Evolutionary conservation across 108 stramenopile species (phyloP), one percentile per base, ranked within the genome.

Genomic region (Fragilaria radians): DNA sequence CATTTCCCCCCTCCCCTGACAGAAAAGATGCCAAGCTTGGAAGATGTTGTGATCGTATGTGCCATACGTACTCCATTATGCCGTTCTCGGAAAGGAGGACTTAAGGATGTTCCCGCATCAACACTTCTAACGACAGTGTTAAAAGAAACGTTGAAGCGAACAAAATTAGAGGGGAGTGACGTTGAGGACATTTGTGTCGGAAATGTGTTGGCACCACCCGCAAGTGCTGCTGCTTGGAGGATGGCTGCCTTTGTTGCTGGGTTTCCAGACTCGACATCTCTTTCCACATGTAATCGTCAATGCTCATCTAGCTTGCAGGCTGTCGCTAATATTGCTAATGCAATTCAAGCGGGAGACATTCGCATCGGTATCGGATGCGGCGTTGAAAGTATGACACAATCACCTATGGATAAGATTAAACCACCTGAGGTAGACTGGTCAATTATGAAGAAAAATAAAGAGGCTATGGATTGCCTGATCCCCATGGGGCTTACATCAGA

Each of bases 401-500:
- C 79, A 60, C 83, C 82, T 49, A 84, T 88, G 90, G 69, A 81
- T 28, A 71, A 73, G 14, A 73, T 78, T 14, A 66, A 59, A 58
- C 75, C 88, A 7, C 81, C 83, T 19, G 74, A 85, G 49, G 82
- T 87, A n/a, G 78, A 91, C 59, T 89, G 86, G 90, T 76, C 82
- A 31, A 46, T 46, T 1, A 82, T 82, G 68, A 50, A 76, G 48
- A 32, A 61, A 32, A 67, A 61, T 17, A 42, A 54, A 28, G 63
- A 74, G 0, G 90, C 85, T 11, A 87, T 91, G 82, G 95, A 90
- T 67, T 92, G 91, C 48, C 61, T 93, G n/a, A 79, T 89, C 28
- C 96, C 97, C 53, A 98, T 98, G 97, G 97, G 97, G 0, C 67
- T 91, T 19, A 98, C 97, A 3, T 88, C 85, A 54, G 97, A 98